Conservation (phyloP, 202 grass and related monocot genomes). For the Brachypodium distachyon region DNA sequence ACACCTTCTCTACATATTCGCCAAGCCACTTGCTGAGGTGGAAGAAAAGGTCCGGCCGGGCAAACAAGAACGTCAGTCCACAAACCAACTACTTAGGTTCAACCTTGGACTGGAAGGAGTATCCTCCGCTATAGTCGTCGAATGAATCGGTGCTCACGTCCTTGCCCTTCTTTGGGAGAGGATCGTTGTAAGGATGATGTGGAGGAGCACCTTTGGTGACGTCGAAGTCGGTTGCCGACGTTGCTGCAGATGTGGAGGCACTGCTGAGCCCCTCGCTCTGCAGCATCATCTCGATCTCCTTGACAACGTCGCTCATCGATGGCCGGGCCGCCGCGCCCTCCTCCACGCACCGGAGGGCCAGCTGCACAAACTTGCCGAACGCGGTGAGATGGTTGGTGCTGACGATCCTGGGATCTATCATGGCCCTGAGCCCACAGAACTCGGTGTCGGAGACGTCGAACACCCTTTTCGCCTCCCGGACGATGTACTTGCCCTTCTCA, state of each 20-base stretch:
- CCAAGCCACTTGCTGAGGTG: neutral
- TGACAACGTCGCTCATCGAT: conserved; percentile 72
- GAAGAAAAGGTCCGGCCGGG: neutral
- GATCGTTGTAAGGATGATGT: conserved; percentile 62
- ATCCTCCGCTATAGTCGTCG: conserved; percentile 74
- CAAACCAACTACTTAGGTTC: conserved; percentile 59
- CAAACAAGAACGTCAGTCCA: conserved; percentile 4
- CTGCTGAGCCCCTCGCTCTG: conserved; percentile 59
- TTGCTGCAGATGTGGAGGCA: conserved; percentile 49
- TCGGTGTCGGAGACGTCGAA: conserved; percentile 50
- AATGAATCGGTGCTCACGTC: conserved; percentile 60
- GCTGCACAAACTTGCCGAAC: conserved; percentile 66
- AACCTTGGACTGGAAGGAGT: conserved; percentile 53
- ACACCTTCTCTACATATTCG: conserved; percentile 28
- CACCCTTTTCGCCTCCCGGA: conserved; percentile 52
- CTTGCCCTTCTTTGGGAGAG: conserved; percentile 53
- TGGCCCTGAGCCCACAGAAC: conserved; percentile 68
- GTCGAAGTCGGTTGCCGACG: conserved; percentile 60
- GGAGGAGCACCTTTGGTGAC: conserved; percentile 33
- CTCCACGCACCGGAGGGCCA: conserved; percentile 62
- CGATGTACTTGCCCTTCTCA: conserved; percentile 86
- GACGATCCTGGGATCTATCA: conserved; percentile 60
- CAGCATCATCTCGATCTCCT: conserved; percentile 88
- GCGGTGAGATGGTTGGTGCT: conserved; percentile 48
- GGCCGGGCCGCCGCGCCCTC: conserved; percentile 46